Base-by-base conservation (phyloP, 352 stramenopile genomes). In the Phytopythium chamaehyphon region DNA sequence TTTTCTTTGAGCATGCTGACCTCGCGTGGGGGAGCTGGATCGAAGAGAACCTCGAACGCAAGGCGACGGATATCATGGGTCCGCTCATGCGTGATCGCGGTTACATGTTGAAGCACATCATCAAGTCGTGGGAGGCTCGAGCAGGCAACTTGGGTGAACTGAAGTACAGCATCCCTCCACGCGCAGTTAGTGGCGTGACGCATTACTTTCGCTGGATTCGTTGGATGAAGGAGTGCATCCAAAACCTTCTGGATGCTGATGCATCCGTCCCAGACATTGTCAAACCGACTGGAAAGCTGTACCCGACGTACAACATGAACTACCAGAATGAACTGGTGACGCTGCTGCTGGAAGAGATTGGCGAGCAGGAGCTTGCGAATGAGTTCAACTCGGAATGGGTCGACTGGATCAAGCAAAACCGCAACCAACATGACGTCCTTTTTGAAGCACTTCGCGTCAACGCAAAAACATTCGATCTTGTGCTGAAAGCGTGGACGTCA, bases 151-250 rank as follows among this genome's bases (percentile, higher is more conserved):
- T 80, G 11, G 51, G 47, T 9, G 49, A 73, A 43, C 54, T 88
- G 43, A 62, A 73, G 40, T 86, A 83, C 60, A 64, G 50, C 18
- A 81, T 86, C 35, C 73, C 79, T 1, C 84, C 78, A 55, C 61
- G 52, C 9, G 53, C 59, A 0, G 54, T 84, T 12, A 86, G 60
- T 52, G 72, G 61, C 23, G 62, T 88, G 22, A 71, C 71, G 24
- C 73, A 88, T 36, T 88, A 85, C 57, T 88, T 86, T 40, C 65
- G 69, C 7, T 90, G 77, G 75, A 66, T 90, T 24, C 75, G 77
- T 18, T 90, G 75, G 73, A 49, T 53, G 15, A 90, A 90, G 49
- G 77, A 88, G 56, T 71, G 72, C 19, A 55, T 83, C 12, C 72
- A 86, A 37, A 57, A 74, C 39, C 39, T 88, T 3, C 54, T 76